A percentile compares a stretch with the other conserved stretches of the same genome.
These are phyloP conservation scores for Eruca vesicaria DNA, from an alignment of 441 rosid genomes.

Conservation along the genomic window DNA sequence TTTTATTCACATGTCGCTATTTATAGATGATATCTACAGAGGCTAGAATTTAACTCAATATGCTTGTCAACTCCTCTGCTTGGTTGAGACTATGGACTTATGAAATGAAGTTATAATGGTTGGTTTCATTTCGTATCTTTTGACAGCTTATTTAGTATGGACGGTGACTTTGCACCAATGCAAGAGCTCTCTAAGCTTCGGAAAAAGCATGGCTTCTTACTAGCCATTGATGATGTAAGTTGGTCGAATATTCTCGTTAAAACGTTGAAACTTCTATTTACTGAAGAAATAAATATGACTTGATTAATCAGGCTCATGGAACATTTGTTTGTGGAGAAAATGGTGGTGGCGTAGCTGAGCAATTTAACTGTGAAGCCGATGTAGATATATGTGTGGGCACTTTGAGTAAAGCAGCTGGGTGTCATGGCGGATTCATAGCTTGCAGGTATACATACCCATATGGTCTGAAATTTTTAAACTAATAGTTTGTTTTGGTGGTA, in stretches of 20 bases:
- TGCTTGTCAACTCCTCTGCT: no score
- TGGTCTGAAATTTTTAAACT: not conserved
- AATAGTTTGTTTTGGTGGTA: not conserved
- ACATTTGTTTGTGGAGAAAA: slow-evolving; percentile 89
- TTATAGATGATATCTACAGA: not conserved
- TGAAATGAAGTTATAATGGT: not conserved
- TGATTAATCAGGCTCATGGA: slow-evolving; percentile 84
- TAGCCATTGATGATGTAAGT: slow-evolving; percentile 93
- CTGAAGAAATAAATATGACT: slow-evolving; percentile 5
- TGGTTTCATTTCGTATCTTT: slow-evolving; percentile 14
- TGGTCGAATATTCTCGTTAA: slow-evolving; percentile 7
- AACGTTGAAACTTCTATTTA: not conserved
- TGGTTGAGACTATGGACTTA: not conserved
- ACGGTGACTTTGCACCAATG: slow-evolving; percentile 98
- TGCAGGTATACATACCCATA: slow-evolving; percentile 61
- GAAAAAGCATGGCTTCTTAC: slow-evolving; percentile 65
- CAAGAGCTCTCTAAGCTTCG: slow-evolving; percentile 72
- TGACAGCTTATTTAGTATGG: slow-evolving; percentile 94
- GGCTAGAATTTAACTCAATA: not conserved
- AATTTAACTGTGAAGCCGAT: slow-evolving; percentile 74
- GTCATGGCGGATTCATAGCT: slow-evolving; percentile 94
- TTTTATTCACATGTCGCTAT: not conserved
- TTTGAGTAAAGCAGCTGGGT: slow-evolving; percentile 95
- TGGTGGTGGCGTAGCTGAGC: slow-evolving; percentile 95
- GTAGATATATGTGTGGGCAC: slow-evolving; percentile 91